Percentiles rank a stretch among this genome's conserved stretches.
phyloP scores from a whole-genome alignment of 352 stramenopile genomes.

The Phytophthora chlamydospora region DNA sequence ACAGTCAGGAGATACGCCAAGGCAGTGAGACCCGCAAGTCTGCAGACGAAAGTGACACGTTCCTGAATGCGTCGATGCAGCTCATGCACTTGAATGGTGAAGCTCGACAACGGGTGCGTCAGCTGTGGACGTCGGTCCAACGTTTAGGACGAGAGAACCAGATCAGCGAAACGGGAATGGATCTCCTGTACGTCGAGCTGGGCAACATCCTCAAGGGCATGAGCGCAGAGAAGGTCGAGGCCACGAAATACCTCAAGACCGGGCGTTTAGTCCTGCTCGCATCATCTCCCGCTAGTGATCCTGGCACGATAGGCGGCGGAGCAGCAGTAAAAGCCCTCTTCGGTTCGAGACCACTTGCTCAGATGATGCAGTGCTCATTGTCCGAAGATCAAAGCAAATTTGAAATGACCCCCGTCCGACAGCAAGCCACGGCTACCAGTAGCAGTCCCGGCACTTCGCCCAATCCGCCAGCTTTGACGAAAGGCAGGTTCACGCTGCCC shows the following conservation, averaged over 20 bases:
- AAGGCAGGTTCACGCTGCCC: constrained; percentile 51
- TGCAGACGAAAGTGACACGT: constrained; percentile 38
- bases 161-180: constrained; percentile 51
- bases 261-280: constrained; percentile 61
- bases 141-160: constrained; percentile 53
- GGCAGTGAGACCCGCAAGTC: background rate
- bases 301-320: constrained; percentile 10
- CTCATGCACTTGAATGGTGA: constrained; percentile 70
- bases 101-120: constrained; percentile 54
- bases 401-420: constrained; percentile 49
- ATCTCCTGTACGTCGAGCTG: constrained; percentile 64
- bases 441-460: background rate
- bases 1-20: background rate
- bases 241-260: constrained; percentile 45
- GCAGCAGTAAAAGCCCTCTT: constrained; percentile 43
- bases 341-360: constrained; percentile 26
- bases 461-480: constrained; percentile 4
- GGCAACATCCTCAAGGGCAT: constrained; percentile 65
- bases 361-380: constrained; percentile 59
- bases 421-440: constrained; percentile 7
- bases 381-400: constrained; percentile 66
- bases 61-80: constrained; percentile 70
- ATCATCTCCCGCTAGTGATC: constrained; percentile 27
- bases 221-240: constrained; percentile 68
- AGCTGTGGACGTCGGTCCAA: constrained; percentile 71